Percentiles rank a stretch among this genome's conserved stretches.
Conservation (phyloP, 768 basidiomycete species). For the Mycena kentingensis region DNA sequence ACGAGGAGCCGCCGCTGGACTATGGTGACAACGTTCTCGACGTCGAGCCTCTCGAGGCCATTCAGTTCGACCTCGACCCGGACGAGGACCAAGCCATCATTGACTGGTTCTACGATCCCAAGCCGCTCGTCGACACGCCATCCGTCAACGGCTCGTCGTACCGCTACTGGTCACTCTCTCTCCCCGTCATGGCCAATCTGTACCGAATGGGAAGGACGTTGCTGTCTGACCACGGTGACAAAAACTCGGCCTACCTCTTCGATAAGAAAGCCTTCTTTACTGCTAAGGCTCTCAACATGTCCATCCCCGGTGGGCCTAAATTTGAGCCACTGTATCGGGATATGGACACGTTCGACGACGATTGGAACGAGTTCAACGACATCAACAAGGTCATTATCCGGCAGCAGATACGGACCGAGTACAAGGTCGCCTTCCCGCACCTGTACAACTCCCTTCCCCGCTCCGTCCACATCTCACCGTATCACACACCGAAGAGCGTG, state of each 20-base stretch:
- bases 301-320: slow-evolving; percentile 97
- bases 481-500: slow-evolving; percentile 94
- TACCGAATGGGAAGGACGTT: slow-evolving; percentile 95
- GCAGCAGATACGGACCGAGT: slow-evolving; percentile 97
- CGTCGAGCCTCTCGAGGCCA: slow-evolving; percentile 96
- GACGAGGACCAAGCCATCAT: slow-evolving; percentile 90
- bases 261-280: slow-evolving; percentile 99
- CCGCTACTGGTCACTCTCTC: slow-evolving; percentile 86
- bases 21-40: slow-evolving; percentile 99
- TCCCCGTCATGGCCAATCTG: slow-evolving; percentile 96
- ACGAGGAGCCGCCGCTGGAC: slow-evolving; percentile 98
- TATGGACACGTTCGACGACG: slow-evolving; percentile 97
- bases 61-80: slow-evolving; percentile 91
- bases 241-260: slow-evolving; percentile 89
- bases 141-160: slow-evolving; percentile 92
- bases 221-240: slow-evolving; percentile 90
- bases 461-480: slow-evolving; percentile 87
- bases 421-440: slow-evolving; percentile 99
- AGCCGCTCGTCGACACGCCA: slow-evolving; percentile 88
- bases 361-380: slow-evolving; percentile 99
- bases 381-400: slow-evolving; percentile 99
- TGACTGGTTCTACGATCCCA: slow-evolving; percentile 99
- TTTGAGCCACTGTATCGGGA: slow-evolving; percentile 97
- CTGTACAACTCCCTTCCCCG: slow-evolving; percentile 98
- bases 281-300: slow-evolving; percentile 95